Base-by-base conservation (phyloP, 495 filamentous ascomycete species). In the Oidiodendron maius region DNA sequence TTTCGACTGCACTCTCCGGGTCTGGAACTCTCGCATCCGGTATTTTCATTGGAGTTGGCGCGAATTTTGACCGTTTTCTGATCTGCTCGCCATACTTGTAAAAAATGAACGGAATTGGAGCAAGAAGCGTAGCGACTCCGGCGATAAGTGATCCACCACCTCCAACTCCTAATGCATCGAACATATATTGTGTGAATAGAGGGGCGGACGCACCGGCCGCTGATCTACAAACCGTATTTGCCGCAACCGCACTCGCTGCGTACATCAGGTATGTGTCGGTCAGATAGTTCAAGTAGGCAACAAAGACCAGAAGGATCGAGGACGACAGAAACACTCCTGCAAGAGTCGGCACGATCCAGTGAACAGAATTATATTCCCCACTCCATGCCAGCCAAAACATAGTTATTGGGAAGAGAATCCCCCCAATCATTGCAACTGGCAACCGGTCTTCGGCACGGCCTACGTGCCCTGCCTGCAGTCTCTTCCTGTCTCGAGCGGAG, bases 211-310 rank as follows among this genome's bases (percentile, higher is more conserved):
- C 81, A 2, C 80, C 85, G 30, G 77, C 70, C 12, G 80, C 71
- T 34, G 74, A 78, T 2, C 85, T 67, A 22, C 68, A 58, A 35
- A 80, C 77, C 0, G 74, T 75, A 1, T 79, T 77, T 0, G 81
- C 81, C 0, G 85, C 82, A 47, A 86, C 64, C 1, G 84, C 85
- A 28, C 69, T 76, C 2, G 83, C 83, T 2, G 85, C 80, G 58
- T 83, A 89, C 53, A 79, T 73, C 46, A 76, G 73, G 61, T 91
- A 91, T 1, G 84, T 83, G 46, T 93, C 87, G 13, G 86, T 82
- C 36, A 90, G 69, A 50, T 90, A 91, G 51, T 87, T 91, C 9
- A 89, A 63, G 21, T 84, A 73, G 0, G 81, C 77, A 30, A 82
- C 82, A 61, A 86, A 86, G 25, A 81, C 71, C 2, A 77, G 69